A percentile compares a stretch with the other conserved stretches of the same genome.
Conservation (phyloP, 129 eudicot genomes). For the Tagetes patula region DNA sequence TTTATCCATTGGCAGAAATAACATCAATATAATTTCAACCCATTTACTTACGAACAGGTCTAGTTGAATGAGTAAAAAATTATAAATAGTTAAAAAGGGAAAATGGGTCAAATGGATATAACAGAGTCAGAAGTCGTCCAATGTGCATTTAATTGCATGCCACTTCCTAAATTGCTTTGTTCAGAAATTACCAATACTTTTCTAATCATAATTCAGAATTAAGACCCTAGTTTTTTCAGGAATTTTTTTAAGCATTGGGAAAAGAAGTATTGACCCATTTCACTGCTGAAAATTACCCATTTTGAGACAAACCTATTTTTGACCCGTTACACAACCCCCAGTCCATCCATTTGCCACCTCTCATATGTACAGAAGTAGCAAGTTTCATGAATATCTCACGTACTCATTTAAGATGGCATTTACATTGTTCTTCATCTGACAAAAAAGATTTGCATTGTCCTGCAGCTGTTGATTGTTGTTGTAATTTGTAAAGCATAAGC, state of each 20-base stretch:
- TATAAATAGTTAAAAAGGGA: neutral
- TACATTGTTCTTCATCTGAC: slow-evolving; percentile 63
- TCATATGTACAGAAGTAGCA: neutral
- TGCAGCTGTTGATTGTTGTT: slow-evolving; percentile 56
- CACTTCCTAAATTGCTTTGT: neutral
- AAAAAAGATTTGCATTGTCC: slow-evolving; percentile 70
- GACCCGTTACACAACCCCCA: neutral
- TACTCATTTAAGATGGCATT: slow-evolving; percentile 65
- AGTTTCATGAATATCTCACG: slow-evolving; percentile 25
- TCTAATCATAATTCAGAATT: neutral
- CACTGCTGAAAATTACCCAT: neutral
- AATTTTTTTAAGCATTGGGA: neutral
- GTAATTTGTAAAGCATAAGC: slow-evolving; percentile 31
- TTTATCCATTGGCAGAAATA: neutral
- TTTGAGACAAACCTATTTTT: slow-evolving; percentile 4
- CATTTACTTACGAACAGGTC: neutral
- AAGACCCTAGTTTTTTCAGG: neutral
- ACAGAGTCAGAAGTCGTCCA: neutral
- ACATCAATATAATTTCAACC: neutral
- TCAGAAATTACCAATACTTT: neutral
- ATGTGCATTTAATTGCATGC: neutral
- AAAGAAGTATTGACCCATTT: neutral
- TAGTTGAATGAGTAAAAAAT: neutral
- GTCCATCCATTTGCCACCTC: neutral
- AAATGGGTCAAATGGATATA: neutral